Evolutionary conservation across 345 rosid genomes (phyloP), one percentile per base, ranked within the genome.

Genomic region (Zanthoxylum bungeanum): DNA sequence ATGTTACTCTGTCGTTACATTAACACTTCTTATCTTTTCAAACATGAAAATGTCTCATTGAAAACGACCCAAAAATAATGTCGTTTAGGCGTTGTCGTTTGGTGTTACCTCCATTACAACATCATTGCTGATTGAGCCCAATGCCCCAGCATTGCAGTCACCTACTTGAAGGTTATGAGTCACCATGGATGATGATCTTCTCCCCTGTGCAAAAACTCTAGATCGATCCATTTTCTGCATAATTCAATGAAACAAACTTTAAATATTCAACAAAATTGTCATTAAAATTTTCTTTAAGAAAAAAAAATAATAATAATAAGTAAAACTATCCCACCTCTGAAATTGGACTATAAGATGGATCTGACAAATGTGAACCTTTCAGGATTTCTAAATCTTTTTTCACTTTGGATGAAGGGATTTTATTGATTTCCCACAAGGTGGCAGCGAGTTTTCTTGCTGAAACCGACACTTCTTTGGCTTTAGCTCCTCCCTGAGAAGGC

Each of bases 371-470:
- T n/a, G n/a, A n/a, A n/a, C n/a, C n/a, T n/a, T n/a, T n/a, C n/a
- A n/a, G n/a, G n/a, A 81, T 14, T 44, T 78, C 73, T 24, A 60
- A 70, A 19, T 17, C 55, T 8, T 66, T 69, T 0, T n/a, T n/a
- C n/a, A n/a, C n/a, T n/a, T n/a, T n/a, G n/a, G 88, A 80, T 0
- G 90, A 83, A 65, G 86, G 76, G 44, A 86, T 78, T 74, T 80
- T 85, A 51, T 87, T 88, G 79, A 92, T 86, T 73, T 87, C 98
- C 97, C 98, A 90, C 62, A 92, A 76, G 2, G 91, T 88, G 8
- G 98, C 98, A 7, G 92, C 98, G 46, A 94, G 85, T 69, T 90
- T 94, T 74, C 99, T 84, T 1, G 97, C 97, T 0, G 99, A 95
- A 10, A 89, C 74, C 0, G 84, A 80, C 46, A 40, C 79, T 66